phyloP scores from a whole-genome alignment of 768 basidiomycete species.

The Obba rivulosa region DNA sequence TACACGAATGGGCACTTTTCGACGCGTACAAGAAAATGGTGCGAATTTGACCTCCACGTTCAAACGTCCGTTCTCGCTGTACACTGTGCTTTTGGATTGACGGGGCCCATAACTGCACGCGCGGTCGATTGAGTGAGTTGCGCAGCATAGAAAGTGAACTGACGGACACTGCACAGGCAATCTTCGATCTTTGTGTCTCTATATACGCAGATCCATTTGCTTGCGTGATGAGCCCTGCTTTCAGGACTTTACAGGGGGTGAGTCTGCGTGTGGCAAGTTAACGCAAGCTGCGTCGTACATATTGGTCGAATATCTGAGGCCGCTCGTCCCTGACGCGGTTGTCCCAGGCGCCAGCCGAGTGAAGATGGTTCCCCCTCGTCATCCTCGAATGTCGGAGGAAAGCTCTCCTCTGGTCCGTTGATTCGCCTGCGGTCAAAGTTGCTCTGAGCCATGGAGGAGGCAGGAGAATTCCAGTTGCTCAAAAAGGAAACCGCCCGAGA shows the following conservation, averaged over 20 bases:
- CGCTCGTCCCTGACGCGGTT: slow-evolving; percentile 44
- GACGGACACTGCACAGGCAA: slow-evolving; percentile 92
- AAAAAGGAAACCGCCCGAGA: not conserved
- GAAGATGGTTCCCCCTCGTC: slow-evolving; percentile 18
- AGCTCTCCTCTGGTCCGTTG: slow-evolving; percentile 86
- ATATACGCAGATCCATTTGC: slow-evolving; percentile 98
- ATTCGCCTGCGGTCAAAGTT: slow-evolving; percentile 82
- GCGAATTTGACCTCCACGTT: slow-evolving; percentile 97
- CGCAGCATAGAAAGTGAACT: slow-evolving; percentile 10
- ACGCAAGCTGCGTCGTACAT: slow-evolving; percentile 51
- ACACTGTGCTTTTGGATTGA: slow-evolving; percentile 73
- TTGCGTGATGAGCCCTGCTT: slow-evolving; percentile 85
- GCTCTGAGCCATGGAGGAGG: slow-evolving; percentile 32
- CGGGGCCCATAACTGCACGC: slow-evolving; percentile 71
- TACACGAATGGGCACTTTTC: slow-evolving; percentile 85
- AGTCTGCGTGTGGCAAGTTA: slow-evolving; percentile 23
- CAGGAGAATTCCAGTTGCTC: not conserved
- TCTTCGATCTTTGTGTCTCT: slow-evolving; percentile 86
- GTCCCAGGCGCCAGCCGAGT: slow-evolving; percentile 28
- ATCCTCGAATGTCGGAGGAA: slow-evolving; percentile 53
- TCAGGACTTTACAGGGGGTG: slow-evolving; percentile 54
- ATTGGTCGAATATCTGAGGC: slow-evolving; percentile 75
- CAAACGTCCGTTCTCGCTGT: slow-evolving; percentile 82
- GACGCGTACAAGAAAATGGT: slow-evolving; percentile 78
- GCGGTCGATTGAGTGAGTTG: not conserved